These are phyloP conservation scores for Colletotrichum shisoi DNA, from an alignment of 2,329 filamentous ascomycete species.

Conservation along the genomic window DNA sequence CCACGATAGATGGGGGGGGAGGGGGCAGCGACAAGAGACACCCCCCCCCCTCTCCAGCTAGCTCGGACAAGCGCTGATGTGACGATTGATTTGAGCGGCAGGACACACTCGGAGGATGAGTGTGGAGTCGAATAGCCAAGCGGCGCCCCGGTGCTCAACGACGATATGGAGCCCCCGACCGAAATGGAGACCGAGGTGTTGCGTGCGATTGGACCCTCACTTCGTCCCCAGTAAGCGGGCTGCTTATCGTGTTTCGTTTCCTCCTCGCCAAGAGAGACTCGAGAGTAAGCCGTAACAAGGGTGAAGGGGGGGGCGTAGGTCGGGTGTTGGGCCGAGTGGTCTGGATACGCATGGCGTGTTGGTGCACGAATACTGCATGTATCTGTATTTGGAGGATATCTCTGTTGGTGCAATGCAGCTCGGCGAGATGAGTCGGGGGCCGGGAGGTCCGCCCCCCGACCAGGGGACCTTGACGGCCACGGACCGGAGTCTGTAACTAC, in stretches of 20 bases:
- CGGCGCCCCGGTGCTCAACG: neutral
- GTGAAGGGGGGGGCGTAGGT: neutral
- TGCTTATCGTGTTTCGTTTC: constrained; percentile 3
- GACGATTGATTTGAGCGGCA: neutral
- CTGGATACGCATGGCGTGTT: neutral
- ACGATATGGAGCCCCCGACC: constrained; percentile 2
- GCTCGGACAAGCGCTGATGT: neutral
- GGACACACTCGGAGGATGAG: constrained; percentile 12
- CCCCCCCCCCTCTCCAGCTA: too few species aligned
- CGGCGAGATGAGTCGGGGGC: constrained; percentile 2
- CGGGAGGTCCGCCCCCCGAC: constrained; percentile 9
- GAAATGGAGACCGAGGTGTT: constrained; percentile 1
- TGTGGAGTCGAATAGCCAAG: constrained; percentile 7
- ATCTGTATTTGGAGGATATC: neutral
- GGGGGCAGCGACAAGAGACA: too few species aligned
- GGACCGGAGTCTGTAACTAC: constrained; percentile 6
- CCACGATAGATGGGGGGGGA: neutral
- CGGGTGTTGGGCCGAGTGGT: neutral
- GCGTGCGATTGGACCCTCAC: neutral
- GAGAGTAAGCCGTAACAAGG: constrained; percentile 21
- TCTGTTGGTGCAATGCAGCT: constrained; percentile 7
- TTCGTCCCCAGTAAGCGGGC: neutral
- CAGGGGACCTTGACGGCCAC: constrained; percentile 29
- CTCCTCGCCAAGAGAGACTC: neutral
- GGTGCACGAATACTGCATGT: neutral